These are phyloP conservation scores for Lentinula edodes DNA, from an alignment of 768 basidiomycete species.

Conservation along the genomic window DNA sequence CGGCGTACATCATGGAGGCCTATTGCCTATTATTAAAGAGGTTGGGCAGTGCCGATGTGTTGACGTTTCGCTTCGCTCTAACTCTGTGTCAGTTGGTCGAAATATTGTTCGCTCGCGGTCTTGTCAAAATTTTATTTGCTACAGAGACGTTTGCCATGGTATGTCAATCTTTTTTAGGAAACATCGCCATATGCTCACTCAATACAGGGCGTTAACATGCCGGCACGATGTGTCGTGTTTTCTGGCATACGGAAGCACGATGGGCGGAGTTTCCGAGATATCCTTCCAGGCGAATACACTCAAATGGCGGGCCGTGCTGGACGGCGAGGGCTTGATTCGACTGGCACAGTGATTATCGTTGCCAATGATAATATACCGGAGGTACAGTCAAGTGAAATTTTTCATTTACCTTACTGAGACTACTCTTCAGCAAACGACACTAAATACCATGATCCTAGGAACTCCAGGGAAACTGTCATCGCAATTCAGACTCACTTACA, in stretches of 20 bases:
- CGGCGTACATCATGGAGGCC: slow-evolving; percentile 95
- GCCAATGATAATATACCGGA: slow-evolving; percentile 83
- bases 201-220: slow-evolving; percentile 96
- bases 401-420: neutral
- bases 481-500: slow-evolving; percentile 97
- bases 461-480: slow-evolving; percentile 87
- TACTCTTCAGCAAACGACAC: slow-evolving; percentile 54
- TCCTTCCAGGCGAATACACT: slow-evolving; percentile 90
- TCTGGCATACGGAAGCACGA: slow-evolving; percentile 95
- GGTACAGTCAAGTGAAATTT: slow-evolving; percentile 32
- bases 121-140: slow-evolving; percentile 95
- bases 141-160: slow-evolving; percentile 99
- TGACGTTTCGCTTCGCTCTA: slow-evolving; percentile 6
- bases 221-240: slow-evolving; percentile 94
- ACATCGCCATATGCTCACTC: slow-evolving; percentile 2
- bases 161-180: slow-evolving; percentile 13
- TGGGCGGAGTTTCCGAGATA: slow-evolving; percentile 85
- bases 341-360: slow-evolving; percentile 92
- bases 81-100: slow-evolving; percentile 71
- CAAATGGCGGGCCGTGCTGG: slow-evolving; percentile 99
- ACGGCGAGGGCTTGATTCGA: slow-evolving; percentile 89
- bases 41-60: slow-evolving; percentile 33
- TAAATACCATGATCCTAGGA: slow-evolving; percentile 93
- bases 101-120: slow-evolving; percentile 89
- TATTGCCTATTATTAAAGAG: slow-evolving; percentile 96